Conservation (phyloP, 345 rosid species). For the Camelina hispida region DNA sequence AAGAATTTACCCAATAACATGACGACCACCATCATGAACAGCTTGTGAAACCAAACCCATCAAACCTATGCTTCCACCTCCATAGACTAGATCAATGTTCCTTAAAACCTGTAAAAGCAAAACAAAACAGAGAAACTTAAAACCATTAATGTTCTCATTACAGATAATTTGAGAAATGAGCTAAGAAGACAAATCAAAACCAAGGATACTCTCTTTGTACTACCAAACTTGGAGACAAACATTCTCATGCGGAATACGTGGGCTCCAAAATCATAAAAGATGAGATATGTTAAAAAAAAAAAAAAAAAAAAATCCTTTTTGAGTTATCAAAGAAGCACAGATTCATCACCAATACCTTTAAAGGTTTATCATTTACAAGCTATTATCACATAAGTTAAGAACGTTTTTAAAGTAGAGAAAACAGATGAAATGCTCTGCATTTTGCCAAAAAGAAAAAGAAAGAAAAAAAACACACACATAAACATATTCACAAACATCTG, state of each 20-base stretch:
- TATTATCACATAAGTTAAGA: background rate
- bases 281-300: background rate
- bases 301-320: background rate
- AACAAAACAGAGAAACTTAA: constrained; percentile 9
- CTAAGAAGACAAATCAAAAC: constrained; percentile 9
- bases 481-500: constrained; percentile 44
- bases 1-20: constrained; percentile 86
- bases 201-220: constrained; percentile 1
- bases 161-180: background rate
- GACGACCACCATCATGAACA: constrained; percentile 99
- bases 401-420: background rate
- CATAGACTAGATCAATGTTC: constrained; percentile 98
- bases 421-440: constrained; percentile 5
- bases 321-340: constrained; percentile 19
- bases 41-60: constrained; percentile 99
- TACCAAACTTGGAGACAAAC: constrained; percentile 29
- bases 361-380: too few species aligned
- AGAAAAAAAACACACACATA: background rate
- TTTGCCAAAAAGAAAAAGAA: background rate
- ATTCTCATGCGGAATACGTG: constrained; percentile 26
- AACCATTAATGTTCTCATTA: background rate
- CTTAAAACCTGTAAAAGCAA: constrained; percentile 72
- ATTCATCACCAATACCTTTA: background rate
- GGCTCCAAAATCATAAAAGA: constrained; percentile 31
- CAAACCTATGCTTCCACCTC: constrained; percentile 99